phyloP scores from a whole-genome alignment of 495 filamentous ascomycete genomes.

The Astrothelium subdiscretum region DNA sequence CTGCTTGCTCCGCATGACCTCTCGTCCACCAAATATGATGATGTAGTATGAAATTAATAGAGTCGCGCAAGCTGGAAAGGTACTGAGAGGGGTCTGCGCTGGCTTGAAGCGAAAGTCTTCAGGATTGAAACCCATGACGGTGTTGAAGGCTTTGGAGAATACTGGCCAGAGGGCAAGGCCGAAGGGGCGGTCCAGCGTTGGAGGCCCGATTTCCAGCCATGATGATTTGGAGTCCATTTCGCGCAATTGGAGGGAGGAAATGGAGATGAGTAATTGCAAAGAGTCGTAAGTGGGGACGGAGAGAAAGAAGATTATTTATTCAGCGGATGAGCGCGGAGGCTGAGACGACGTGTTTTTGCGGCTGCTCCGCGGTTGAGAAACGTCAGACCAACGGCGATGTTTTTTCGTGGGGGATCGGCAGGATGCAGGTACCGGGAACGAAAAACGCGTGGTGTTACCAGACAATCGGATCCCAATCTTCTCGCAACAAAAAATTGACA shows the following conservation, averaged over 20 bases:
- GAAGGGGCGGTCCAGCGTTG: conserved; percentile 84
- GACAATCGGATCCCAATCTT: neutral
- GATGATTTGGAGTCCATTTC: conserved; percentile 12
- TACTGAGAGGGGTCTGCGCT: conserved; percentile 60
- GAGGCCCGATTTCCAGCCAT: conserved; percentile 33
- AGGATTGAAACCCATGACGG: conserved; percentile 57
- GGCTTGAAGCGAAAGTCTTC: conserved; percentile 58
- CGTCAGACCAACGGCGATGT: neutral
- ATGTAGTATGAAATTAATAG: conserved; percentile 61
- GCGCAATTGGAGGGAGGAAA: too few relatives aligned
- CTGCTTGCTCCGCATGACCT: conserved; percentile 57
- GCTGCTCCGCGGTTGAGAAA: neutral
- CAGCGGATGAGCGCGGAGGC: neutral
- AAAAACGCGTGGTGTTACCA: neutral
- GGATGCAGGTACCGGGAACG: neutral
- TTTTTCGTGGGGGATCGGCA: neutral
- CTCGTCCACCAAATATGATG: conserved; percentile 63
- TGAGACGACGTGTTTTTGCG: neutral
- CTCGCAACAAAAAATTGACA: neutral
- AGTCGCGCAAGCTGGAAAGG: conserved; percentile 50
- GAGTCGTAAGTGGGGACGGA: neutral
- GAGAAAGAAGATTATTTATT: neutral
- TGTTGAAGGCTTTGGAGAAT: conserved; percentile 74
- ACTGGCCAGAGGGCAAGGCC: conserved; percentile 87
- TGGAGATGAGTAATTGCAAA: neutral